These are phyloP conservation scores for Fusarium nanum DNA, from an alignment of 2,329 filamentous ascomycete species.

Conservation along the genomic window DNA sequence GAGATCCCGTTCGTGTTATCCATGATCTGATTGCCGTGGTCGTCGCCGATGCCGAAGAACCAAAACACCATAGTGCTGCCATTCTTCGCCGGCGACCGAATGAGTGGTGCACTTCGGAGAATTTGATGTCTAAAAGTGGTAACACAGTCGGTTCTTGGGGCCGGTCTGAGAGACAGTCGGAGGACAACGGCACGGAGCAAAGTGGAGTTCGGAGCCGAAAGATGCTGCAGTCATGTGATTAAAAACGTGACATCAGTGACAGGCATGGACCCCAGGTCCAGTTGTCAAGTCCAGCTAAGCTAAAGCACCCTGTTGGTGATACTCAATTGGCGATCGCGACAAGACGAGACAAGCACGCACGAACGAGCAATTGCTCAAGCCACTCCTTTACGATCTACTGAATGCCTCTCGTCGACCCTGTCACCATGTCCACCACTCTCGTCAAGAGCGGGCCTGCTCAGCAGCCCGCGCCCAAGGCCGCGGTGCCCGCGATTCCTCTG, in stretches of 20 bases:
- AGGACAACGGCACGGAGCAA: conserved; percentile 4
- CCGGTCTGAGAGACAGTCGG: neutral
- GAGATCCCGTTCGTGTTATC: conserved; percentile 29
- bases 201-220: conserved; percentile 30
- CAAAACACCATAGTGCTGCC: neutral
- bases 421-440: conserved; percentile 54
- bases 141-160: neutral
- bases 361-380: conserved; percentile 33
- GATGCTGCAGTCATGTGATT: conserved; percentile 31
- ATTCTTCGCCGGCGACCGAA: neutral
- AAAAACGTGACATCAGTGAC: conserved; percentile 27
- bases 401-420: conserved; percentile 52
- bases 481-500: conserved; percentile 54
- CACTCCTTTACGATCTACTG: conserved; percentile 23
- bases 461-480: conserved; percentile 43
- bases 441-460: conserved; percentile 48
- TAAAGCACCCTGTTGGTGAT: conserved; percentile 28
- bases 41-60: conserved; percentile 24
- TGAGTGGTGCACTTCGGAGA: conserved; percentile 4
- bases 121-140: conserved; percentile 14
- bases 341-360: conserved; percentile 35
- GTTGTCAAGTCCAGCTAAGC: conserved; percentile 33
- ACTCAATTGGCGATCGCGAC: conserved; percentile 15
- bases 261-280: conserved; percentile 17
- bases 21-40: conserved; percentile 28